Percentiles rank a stretch among this genome's conserved stretches.
These are phyloP conservation scores for Ministeria vibrans DNA, from an alignment of 78 protist genomes.

Conservation along the genomic window DNA sequence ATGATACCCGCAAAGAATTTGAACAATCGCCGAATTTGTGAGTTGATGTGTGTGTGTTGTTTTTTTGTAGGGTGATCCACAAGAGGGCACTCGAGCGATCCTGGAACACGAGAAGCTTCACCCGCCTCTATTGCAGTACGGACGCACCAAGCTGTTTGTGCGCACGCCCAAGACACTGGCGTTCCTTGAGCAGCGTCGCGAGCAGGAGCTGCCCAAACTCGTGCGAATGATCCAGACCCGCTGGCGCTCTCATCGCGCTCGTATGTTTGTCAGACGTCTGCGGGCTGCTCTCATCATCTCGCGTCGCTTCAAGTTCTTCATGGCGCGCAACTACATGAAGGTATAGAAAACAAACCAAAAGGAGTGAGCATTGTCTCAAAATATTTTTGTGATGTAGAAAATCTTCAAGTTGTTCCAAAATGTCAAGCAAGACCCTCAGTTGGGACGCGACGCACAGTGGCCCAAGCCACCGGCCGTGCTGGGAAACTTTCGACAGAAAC, in stretches of 20 bases:
- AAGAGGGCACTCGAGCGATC: neutral
- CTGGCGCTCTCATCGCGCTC: neutral
- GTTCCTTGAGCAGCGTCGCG: neutral
- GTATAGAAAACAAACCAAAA: no score
- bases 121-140: neutral
- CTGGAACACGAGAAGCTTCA: neutral
- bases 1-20: neutral
- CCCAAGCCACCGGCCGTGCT: conserved; percentile 5
- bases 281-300: neutral
- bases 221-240: neutral
- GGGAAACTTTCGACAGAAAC: neutral
- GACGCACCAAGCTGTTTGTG: neutral
- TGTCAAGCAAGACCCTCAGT: neutral
- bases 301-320: neutral
- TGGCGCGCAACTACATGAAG: conserved; percentile 2
- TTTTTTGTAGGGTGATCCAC: neutral
- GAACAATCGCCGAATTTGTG: neutral
- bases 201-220: neutral
- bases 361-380: no score
- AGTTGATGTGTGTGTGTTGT: neutral
- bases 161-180: neutral
- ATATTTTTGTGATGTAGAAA: no score
- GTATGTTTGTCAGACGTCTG: neutral
- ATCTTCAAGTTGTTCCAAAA: neutral
- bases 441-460: neutral